phyloP scores from a whole-genome alignment of 2,329 filamentous ascomycete species.

The Metarhizium brunneum region DNA sequence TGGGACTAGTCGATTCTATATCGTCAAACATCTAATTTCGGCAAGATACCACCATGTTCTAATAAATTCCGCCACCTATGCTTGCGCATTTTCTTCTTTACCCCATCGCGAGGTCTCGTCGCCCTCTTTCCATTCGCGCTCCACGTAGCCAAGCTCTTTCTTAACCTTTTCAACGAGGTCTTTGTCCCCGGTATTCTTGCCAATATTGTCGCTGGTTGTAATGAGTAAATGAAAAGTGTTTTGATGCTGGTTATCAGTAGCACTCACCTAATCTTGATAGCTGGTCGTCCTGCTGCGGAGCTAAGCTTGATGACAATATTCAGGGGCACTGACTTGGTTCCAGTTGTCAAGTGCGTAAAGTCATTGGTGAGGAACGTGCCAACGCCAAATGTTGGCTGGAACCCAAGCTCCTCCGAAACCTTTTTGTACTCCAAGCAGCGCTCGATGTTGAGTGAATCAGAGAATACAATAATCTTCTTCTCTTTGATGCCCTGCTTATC shows the following conservation, averaged over 20 bases:
- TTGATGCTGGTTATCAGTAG: not conserved
- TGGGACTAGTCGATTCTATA: not conserved
- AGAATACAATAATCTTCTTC: constrained; percentile 88
- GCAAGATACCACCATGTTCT: not conserved
- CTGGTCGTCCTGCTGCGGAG: constrained; percentile 68
- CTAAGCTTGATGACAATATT: constrained; percentile 98
- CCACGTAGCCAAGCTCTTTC: constrained; percentile 72
- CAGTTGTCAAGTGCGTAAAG: constrained; percentile 62
- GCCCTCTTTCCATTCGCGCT: constrained; percentile 73
- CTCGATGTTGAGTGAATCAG: constrained; percentile 87
- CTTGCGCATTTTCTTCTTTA: constrained; percentile 28
- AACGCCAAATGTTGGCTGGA: constrained; percentile 84
- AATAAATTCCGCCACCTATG: not conserved
- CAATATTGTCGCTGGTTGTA: constrained; percentile 57
- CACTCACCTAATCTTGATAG: constrained; percentile 71
- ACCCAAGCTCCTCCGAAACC: constrained; percentile 68
- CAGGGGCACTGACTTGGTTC: constrained; percentile 77
- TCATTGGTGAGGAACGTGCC: constrained; percentile 96
- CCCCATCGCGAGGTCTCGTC: constrained; percentile 83
- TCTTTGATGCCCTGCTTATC: constrained; percentile 63
- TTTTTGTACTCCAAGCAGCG: constrained; percentile 84
- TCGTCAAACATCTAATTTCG: not conserved
- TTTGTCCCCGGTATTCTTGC: constrained; percentile 90
- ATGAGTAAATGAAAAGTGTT: constrained; percentile 10
- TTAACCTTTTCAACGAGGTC: constrained; percentile 76